Evolutionary conservation across 2,329 filamentous ascomycete species (phyloP).

Genomic region (Diaporthe sp.): DNA sequence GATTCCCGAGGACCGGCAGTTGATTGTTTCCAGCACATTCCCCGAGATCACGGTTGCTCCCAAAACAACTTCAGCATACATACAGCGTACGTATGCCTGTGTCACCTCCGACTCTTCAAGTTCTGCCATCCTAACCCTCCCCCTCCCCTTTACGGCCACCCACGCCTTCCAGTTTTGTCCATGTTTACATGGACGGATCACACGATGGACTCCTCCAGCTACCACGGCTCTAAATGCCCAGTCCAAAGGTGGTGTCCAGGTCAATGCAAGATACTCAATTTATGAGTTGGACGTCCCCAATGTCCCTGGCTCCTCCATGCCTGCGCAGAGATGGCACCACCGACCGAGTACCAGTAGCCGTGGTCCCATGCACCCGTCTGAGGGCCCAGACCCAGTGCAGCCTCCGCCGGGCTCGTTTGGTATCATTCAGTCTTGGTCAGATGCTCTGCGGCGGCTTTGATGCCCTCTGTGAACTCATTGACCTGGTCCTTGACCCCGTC

Average conservation of each 20-base stretch:
- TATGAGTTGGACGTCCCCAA: not conserved
- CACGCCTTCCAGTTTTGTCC: not conserved
- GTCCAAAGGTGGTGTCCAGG: not conserved
- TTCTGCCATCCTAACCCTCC: not conserved
- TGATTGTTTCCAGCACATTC: not conserved
- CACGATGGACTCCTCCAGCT: not conserved
- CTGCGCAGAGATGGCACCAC: not conserved
- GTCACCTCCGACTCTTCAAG: not conserved
- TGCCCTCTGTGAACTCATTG: slow-evolving; percentile 39
- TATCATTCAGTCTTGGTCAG: slow-evolving; percentile 13
- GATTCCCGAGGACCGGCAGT: not conserved
- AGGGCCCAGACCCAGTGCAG: not conserved
- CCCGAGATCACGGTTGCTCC: not conserved
- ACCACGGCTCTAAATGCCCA: not conserved
- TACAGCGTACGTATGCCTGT: not conserved
- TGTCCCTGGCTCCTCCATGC: not conserved
- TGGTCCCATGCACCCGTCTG: not conserved
- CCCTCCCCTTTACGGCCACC: no score
- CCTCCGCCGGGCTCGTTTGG: not conserved
- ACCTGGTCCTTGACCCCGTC: slow-evolving; percentile 39
- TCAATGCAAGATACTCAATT: not conserved
- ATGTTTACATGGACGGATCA: not conserved
- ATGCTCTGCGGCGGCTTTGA: slow-evolving; percentile 38
- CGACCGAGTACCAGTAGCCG: not conserved
- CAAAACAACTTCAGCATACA: not conserved